Evolutionary conservation across 2,329 filamentous ascomycete genomes (phyloP).

Genomic region (Monilinia vaccinii-corymbosi): DNA sequence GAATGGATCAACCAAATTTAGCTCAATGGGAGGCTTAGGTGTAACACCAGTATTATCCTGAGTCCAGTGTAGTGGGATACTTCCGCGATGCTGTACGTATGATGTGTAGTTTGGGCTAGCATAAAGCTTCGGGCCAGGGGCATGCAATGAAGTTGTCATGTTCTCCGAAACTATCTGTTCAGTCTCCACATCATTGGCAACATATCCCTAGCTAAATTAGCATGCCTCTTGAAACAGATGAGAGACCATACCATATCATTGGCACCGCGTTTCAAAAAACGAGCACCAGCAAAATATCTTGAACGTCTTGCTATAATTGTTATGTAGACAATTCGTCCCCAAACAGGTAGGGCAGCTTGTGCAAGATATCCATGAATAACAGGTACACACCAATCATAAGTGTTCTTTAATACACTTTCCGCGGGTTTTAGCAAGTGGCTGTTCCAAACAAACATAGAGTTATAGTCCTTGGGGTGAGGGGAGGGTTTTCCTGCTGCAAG

Average conservation of each 20-base stretch:
- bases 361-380: conserved; percentile 96
- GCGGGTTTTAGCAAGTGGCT: conserved; percentile 77
- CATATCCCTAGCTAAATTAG: conserved; percentile 53
- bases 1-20: conserved; percentile 94
- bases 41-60: conserved; percentile 93
- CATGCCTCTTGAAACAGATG: neutral
- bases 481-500: conserved; percentile 55
- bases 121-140: conserved; percentile 75
- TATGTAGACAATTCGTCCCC: conserved; percentile 81
- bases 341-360: conserved; percentile 76
- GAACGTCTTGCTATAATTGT: conserved; percentile 90
- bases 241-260: conserved; percentile 60
- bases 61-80: conserved; percentile 94
- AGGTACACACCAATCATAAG: conserved; percentile 92
- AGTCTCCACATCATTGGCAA: conserved; percentile 97
- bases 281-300: conserved; percentile 84
- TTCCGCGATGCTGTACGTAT: conserved; percentile 92
- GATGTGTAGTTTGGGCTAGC: conserved; percentile 89
- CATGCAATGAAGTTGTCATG: conserved; percentile 89
- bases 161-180: conserved; percentile 97
- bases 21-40: conserved; percentile 90
- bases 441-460: conserved; percentile 99
- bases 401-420: conserved; percentile 58
- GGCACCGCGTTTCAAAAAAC: conserved; percentile 87
- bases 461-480: conserved; percentile 56